Conservation (phyloP, 108 stramenopile genomes). For the Thalassiosira profunda region DNA sequence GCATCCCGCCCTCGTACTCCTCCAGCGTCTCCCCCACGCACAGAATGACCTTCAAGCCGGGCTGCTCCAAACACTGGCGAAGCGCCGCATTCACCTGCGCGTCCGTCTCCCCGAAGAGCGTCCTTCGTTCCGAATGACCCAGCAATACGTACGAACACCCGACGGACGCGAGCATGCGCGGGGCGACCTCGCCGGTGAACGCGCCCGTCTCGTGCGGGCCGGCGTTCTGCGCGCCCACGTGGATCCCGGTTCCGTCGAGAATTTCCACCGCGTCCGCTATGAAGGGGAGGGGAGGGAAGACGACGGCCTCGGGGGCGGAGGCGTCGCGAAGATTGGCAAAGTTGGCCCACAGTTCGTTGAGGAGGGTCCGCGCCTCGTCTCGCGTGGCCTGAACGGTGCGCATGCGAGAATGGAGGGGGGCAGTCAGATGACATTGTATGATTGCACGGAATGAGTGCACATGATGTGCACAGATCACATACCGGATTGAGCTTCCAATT, state of each 20-base stretch:
- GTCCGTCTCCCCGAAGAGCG: constrained; percentile 64
- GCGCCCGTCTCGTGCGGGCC: constrained; percentile 72
- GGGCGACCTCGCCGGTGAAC: constrained; percentile 84
- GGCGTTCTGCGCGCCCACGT: constrained; percentile 83
- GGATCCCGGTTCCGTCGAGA: constrained; percentile 65
- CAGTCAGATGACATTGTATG: no score
- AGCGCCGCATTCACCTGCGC: constrained; percentile 56
- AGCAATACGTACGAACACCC: constrained; percentile 72
- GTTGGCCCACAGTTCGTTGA: no score
- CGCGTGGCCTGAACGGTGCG: no score
- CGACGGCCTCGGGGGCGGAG: constrained; percentile 74
- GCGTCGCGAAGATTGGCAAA: no score
- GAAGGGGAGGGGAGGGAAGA: constrained; percentile 87
- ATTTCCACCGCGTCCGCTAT: constrained; percentile 54
- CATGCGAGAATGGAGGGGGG: no score
- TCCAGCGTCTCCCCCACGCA: constrained; percentile 80
- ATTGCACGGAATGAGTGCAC: no score
- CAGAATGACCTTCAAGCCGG: constrained; percentile 66
- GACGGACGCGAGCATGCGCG: constrained; percentile 69
- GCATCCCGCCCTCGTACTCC: constrained; percentile 59
- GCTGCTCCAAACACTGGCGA: constrained; percentile 24
- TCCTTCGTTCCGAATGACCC: constrained; percentile 77
- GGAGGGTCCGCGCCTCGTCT: no score
- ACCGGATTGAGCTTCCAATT: no score
- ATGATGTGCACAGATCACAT: no score